These are phyloP conservation scores for Trichosporon inkin DNA, from an alignment of 1,284 basidiomycete genomes.

Conservation along the genomic window DNA sequence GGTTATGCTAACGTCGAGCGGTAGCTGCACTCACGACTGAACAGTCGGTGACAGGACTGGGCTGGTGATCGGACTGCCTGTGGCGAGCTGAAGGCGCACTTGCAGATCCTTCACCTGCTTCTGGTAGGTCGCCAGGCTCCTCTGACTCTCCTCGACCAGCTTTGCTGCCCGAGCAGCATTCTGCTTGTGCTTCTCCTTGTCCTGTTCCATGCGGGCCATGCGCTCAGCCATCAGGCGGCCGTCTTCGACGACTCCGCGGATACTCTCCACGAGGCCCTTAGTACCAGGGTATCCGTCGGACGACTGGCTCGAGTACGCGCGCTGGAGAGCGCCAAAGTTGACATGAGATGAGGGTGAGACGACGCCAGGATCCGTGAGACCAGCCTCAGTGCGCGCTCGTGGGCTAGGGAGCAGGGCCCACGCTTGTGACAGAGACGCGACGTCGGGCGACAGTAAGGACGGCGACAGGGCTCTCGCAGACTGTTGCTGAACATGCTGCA, in stretches of 20 bases:
- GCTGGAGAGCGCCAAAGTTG: conserved; percentile 48
- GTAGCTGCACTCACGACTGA: too few relatives aligned
- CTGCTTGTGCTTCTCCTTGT: conserved; percentile 79
- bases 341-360: conserved; percentile 49
- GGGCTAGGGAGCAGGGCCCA: conserved; percentile 76
- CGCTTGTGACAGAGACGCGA: conserved; percentile 60
- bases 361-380: conserved; percentile 57
- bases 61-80: not conserved
- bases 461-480: not conserved
- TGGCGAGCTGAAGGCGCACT: conserved; percentile 6
- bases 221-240: conserved; percentile 76
- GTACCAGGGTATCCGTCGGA: conserved; percentile 49
- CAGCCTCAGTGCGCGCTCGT: conserved; percentile 64
- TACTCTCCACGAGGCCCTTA: conserved; percentile 67
- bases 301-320: conserved; percentile 32
- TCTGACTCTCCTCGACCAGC: conserved; percentile 72
- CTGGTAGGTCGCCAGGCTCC: conserved; percentile 78
- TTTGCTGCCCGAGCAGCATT: conserved; percentile 85
- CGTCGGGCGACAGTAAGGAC: conserved; percentile 2
- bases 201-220: conserved; percentile 72
- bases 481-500: not conserved
- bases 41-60: not conserved
- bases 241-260: conserved; percentile 72
- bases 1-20: too few relatives aligned
- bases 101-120: conserved; percentile 42